phyloP scores from a whole-genome alignment of 306 rosid species.

The Inga leiocalycina region DNA sequence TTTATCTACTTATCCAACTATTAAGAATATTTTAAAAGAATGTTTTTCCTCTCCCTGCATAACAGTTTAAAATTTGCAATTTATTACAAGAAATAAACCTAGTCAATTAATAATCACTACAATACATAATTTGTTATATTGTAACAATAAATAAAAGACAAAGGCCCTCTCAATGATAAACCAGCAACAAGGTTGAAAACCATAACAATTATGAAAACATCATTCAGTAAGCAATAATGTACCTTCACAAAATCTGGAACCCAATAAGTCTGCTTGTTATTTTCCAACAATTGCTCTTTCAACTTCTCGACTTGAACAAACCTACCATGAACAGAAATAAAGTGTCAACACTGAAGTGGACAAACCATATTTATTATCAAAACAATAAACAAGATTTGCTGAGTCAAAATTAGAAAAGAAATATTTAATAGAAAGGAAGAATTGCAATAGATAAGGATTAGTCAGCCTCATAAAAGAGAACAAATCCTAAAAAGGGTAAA shows the following conservation, averaged over 20 bases:
- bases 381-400: background rate
- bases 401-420: background rate
- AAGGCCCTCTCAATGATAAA: background rate
- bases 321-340: constrained; percentile 46
- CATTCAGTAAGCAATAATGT: constrained; percentile 22
- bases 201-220: background rate
- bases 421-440: background rate
- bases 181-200: background rate
- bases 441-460: background rate
- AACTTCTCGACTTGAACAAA: constrained; percentile 84
- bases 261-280: constrained; percentile 89
- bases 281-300: constrained; percentile 83
- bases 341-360: background rate
- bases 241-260: constrained; percentile 99
- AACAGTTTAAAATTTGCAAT: background rate
- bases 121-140: background rate
- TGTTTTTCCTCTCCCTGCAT: background rate
- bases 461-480: background rate
- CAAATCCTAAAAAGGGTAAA: background rate
- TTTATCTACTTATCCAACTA: too few species aligned
- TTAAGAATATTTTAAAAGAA: background rate
- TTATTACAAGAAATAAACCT: background rate
- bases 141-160: background rate
- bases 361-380: background rate
- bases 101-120: background rate